Evolutionary conservation across 176 grass and related monocot species (phyloP).

Genomic region (Musa acuminata): DNA sequence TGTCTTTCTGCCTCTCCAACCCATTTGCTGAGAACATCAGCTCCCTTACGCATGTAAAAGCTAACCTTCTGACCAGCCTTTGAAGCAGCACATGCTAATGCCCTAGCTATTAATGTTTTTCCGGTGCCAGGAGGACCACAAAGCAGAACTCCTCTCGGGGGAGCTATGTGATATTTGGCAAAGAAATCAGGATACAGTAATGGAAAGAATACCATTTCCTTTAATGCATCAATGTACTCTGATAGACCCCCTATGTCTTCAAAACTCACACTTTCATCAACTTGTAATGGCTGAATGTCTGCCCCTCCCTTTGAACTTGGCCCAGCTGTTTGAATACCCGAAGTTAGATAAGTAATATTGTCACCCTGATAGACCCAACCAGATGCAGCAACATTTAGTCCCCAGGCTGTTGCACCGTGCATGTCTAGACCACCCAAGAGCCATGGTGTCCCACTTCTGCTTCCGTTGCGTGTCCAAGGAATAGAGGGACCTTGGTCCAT

Average conservation of each 20-base stretch:
- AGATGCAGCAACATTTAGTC: slow-evolving; percentile 84
- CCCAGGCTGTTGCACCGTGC: slow-evolving; percentile 76
- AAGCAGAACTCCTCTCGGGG: slow-evolving; percentile 91
- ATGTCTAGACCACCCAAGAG: slow-evolving; percentile 82
- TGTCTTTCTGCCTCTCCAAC: slow-evolving; percentile 99
- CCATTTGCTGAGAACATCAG: slow-evolving; percentile 99
- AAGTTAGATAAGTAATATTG: slow-evolving; percentile 39
- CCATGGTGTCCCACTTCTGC: slow-evolving; percentile 59
- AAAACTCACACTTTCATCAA: slow-evolving; percentile 90
- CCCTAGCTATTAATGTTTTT: slow-evolving; percentile 94
- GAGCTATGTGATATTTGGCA: slow-evolving; percentile 95
- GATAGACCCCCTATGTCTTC: slow-evolving; percentile 93
- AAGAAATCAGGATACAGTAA: slow-evolving; percentile 98
- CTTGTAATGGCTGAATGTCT: slow-evolving; percentile 92
- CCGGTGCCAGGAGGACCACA: slow-evolving; percentile 98
- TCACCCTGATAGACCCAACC: slow-evolving; percentile 94
- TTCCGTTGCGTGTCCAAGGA: slow-evolving; percentile 71
- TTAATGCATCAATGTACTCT: slow-evolving; percentile 88
- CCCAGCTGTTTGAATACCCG: slow-evolving; percentile 87
- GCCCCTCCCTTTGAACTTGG: slow-evolving; percentile 99
- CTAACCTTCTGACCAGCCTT: slow-evolving; percentile 97
- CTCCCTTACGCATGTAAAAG: slow-evolving; percentile 99
- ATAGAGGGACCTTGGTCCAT: slow-evolving; percentile 64
- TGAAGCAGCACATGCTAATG: slow-evolving; percentile 89
- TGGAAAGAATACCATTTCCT: slow-evolving; percentile 99